Evolutionary conservation across 495 filamentous ascomycete genomes (phyloP), one percentile per base, ranked within the genome.

Genomic region (Penicillium argentinense): DNA sequence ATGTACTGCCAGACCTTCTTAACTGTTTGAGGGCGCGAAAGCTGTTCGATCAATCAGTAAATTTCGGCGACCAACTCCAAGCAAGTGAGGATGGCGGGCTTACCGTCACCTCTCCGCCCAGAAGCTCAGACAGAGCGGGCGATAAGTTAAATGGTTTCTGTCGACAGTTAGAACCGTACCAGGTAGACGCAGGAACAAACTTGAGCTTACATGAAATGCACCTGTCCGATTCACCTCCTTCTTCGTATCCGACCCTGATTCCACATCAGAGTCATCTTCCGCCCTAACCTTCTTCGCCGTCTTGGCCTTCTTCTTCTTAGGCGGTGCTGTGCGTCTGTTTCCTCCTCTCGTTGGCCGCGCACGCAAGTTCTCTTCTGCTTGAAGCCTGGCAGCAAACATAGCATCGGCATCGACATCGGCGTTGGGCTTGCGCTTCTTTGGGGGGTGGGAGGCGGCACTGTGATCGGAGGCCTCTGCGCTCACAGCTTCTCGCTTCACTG

Each of bases 1-100:
- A 98, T 91, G 56, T 98, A 89, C 29, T 84, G 82, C 93, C 93
- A 98, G 34, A 98, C 83, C 55, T 84, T 85, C 73, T 97, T 97
- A 36, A 98, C 93, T 3, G 90, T 91, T 64, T 97, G 88, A 0
- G 93, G 95, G 8, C 93, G 87, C 7, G 91, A 92, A 9, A 97
- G 80, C 86, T 92, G 53, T 23, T 21, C 1, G 1, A 13, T 2
- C 13, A 12, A 21, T 68, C 39, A 64, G 43, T 21, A 49, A 2
- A 25, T n/a, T 25, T n/a, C n/a, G n/a, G n/a, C n/a, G n/a, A n/a
- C n/a, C n/a, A n/a, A n/a, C n/a, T n/a, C 23, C 25, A 18, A 8
- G 25, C 28, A 9, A 37, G 28, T 19, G 13, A 27, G 36, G 11
- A 9, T 13, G 13, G 14, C 22, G 4, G 25, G 54, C 75, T 57